Percentiles rank a stretch among this genome's conserved stretches.
These are phyloP conservation scores for Sonneratia caseolaris DNA, from an alignment of 345 rosid species.

Conservation along the genomic window DNA sequence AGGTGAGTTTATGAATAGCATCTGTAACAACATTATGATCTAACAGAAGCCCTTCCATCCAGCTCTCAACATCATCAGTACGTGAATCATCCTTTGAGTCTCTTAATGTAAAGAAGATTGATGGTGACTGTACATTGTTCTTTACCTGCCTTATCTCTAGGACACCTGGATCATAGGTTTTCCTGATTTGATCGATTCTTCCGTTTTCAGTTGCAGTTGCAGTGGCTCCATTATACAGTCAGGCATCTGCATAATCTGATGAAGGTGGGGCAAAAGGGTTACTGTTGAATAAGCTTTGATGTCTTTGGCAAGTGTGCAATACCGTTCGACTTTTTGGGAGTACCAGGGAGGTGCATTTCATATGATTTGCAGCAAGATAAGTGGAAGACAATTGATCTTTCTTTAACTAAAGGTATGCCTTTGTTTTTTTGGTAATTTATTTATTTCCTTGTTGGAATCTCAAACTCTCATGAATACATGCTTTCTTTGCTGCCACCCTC, in stretches of 20 bases:
- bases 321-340: constrained; percentile 82
- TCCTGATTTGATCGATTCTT: constrained; percentile 8
- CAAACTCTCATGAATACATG: not conserved
- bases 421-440: constrained; percentile 1
- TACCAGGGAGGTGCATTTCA: constrained; percentile 61
- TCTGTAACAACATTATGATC: not conserved
- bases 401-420: constrained; percentile 63
- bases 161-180: constrained; percentile 10
- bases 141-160: constrained; percentile 8
- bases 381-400: constrained; percentile 55
- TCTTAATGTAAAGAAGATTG: constrained; percentile 81
- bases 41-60: constrained; percentile 29
- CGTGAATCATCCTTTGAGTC: constrained; percentile 76
- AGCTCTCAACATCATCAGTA: constrained; percentile 77
- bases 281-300: constrained; percentile 75
- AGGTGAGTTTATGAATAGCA: not conserved
- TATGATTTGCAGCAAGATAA: constrained; percentile 35
- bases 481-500: not conserved
- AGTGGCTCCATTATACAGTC: constrained; percentile 94
- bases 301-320: constrained; percentile 81
- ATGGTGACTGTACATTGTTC: constrained; percentile 41
- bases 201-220: constrained; percentile 69
- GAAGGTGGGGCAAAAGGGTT: constrained; percentile 97
- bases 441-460: not conserved
- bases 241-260: constrained; percentile 94